These are phyloP conservation scores for Hypoxylon rubiginosum DNA, from an alignment of 2,329 filamentous ascomycete species.

Conservation along the genomic window DNA sequence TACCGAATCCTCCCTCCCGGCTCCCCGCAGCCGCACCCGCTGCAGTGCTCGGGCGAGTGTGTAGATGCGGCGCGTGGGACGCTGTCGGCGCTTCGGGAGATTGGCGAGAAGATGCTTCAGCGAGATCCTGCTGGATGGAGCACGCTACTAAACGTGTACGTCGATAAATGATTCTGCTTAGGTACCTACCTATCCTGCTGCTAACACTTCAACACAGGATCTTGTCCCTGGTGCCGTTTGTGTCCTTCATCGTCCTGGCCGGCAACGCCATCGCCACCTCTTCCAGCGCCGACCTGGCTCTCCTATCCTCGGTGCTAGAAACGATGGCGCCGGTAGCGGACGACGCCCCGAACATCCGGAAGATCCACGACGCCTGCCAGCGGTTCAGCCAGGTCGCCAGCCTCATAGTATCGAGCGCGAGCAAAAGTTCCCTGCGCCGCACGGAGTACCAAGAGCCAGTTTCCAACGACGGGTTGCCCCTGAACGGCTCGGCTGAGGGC, in stretches of 20 bases:
- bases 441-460: slow-evolving; percentile 20
- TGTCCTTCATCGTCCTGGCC: slow-evolving; percentile 47
- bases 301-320: slow-evolving; percentile 40
- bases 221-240: slow-evolving; percentile 46
- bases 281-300: slow-evolving; percentile 38
- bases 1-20: slow-evolving; percentile 33
- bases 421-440: slow-evolving; percentile 1
- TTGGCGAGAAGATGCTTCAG: slow-evolving; percentile 34
- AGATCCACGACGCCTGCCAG: slow-evolving; percentile 47
- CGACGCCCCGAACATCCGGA: slow-evolving; percentile 33
- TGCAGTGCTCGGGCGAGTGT: slow-evolving; percentile 47
- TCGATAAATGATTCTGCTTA: neutral
- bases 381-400: slow-evolving; percentile 42
- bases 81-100: slow-evolving; percentile 37
- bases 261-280: slow-evolving; percentile 49
- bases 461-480: neutral
- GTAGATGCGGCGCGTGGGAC: slow-evolving; percentile 43
- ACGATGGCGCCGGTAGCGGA: slow-evolving; percentile 32
- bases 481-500: neutral
- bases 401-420: slow-evolving; percentile 41
- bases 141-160: slow-evolving; percentile 45
- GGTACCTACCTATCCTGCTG: neutral
- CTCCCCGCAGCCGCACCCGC: slow-evolving; percentile 35
- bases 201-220: slow-evolving; percentile 33
- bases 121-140: slow-evolving; percentile 23